phyloP scores from a whole-genome alignment of 2,329 filamentous ascomycete genomes.

The Juglanconis juglandina region DNA sequence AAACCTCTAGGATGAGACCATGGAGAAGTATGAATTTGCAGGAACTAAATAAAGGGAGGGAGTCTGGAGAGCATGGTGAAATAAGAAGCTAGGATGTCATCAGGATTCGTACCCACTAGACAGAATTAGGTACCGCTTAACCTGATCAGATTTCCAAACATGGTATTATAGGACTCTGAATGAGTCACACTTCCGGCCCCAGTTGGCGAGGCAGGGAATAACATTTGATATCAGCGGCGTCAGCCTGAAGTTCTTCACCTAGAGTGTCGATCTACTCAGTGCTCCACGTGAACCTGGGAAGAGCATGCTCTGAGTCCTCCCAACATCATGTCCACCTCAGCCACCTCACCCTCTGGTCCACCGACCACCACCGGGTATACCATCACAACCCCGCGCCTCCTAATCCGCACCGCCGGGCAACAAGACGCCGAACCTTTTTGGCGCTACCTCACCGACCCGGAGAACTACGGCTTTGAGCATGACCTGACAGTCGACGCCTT shows the following conservation, averaged over 20 bases:
- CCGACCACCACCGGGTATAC: neutral
- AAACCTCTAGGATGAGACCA: conserved; percentile 12
- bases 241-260: too few species aligned
- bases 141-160: too few species aligned
- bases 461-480: conserved; percentile 17
- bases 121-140: too few species aligned
- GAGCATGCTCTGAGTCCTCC: neutral
- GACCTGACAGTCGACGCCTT: conserved; percentile 16
- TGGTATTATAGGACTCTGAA: too few species aligned
- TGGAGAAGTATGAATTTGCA: conserved; percentile 10
- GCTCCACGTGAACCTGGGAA: too few species aligned
- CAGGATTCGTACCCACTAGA: too few species aligned
- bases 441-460: conserved; percentile 15
- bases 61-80: neutral
- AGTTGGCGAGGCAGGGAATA: too few species aligned
- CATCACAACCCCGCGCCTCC: conserved; percentile 40
- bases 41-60: neutral
- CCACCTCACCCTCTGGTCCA: neutral
- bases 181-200: too few species aligned
- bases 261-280: too few species aligned
- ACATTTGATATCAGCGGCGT: too few species aligned
- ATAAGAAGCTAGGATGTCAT: neutral
- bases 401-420: conserved; percentile 33
- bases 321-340: neutral
- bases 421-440: conserved; percentile 17